Base-by-base conservation (phyloP, 768 basidiomycete genomes). In the Boletus reticulatus region DNA sequence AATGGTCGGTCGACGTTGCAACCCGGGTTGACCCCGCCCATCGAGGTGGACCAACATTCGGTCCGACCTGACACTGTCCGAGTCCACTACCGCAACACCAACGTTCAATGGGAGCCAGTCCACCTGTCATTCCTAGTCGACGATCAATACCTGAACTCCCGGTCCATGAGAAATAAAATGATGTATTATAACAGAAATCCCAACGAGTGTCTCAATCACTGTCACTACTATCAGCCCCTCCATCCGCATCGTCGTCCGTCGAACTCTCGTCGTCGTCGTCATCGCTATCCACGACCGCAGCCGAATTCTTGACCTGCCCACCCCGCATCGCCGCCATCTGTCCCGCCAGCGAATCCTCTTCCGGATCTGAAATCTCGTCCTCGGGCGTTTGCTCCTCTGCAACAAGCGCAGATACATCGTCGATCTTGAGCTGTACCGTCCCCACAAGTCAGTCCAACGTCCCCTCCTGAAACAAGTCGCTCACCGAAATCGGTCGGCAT, bases 291-390 rank as follows among this genome's bases (percentile, higher is more conserved):
- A 72, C 75, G 16, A 56, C 72, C 27, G 56, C 53, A 20, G 65
- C 72, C 66, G 84, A n/a, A n/a, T n/a, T 87, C 81, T 93, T 97
- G 56, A 96, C 92, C 19, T 82, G 62, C 4, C 87, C 89, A 5
- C 95, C 95, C 43, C 90, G 85, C 92, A 99, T 93, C 43, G 86
- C 85, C 6, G 95, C 94, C 92, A 98, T 96, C 77, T 99, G 97
- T 9, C 97, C 97, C 6, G 94, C 97, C 49, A 98, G 75, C 24
- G 89, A 83, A 71, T 98, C 97, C 72, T 98, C 97, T 31, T 98
- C 97, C 0, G 97, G 97, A 47, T 98, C 97, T 0, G 94, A 97
- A 60, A 98, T 99, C 56, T 97, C 95, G 66, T 98, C 94, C 36
- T 96, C 95, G 20, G 75, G 75, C 29, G 74, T 80, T 53, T 80